These are phyloP conservation scores for Ramalina intermedia DNA, from an alignment of 495 filamentous ascomycete species.

Conservation along the genomic window DNA sequence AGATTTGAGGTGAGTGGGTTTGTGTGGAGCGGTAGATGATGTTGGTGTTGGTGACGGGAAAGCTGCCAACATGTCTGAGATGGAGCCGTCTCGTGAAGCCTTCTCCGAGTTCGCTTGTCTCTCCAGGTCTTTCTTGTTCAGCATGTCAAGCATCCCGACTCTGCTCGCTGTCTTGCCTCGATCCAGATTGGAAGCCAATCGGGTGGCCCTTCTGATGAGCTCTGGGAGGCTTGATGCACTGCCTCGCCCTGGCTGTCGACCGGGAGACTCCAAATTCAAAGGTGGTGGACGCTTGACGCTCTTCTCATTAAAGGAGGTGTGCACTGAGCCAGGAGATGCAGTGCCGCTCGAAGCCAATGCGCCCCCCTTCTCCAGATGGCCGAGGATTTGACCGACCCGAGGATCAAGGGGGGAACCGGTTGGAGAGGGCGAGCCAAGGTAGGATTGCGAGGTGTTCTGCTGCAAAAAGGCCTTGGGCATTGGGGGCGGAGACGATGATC, in stretches of 20 bases:
- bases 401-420: constrained; percentile 14
- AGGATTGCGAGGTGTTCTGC: not conserved
- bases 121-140: constrained; percentile 19
- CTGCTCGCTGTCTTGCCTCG: constrained; percentile 71
- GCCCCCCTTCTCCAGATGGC: constrained; percentile 22
- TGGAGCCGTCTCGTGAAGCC: constrained; percentile 37
- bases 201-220: constrained; percentile 76
- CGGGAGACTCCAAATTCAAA: constrained; percentile 65
- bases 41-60: constrained; percentile 71
- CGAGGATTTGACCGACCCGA: constrained; percentile 15
- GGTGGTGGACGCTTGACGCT: constrained; percentile 51
- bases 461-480: constrained; percentile 8
- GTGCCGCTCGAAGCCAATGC: constrained; percentile 24
- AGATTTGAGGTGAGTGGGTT: constrained; percentile 23
- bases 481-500: not conserved
- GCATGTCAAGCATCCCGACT: constrained; percentile 32
- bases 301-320: constrained; percentile 21
- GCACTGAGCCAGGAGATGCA: constrained; percentile 20
- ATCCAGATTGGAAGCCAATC: constrained; percentile 76
- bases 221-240: constrained; percentile 86
- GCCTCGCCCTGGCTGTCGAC: constrained; percentile 57
- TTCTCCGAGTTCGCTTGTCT: constrained; percentile 5
- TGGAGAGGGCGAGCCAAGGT: constrained; percentile 9
- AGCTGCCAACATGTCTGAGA: constrained; percentile 82
- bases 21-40: constrained; percentile 26